Evolutionary conservation across 495 filamentous ascomycete species (phyloP).

Genomic region (Neurospora sp.): DNA sequence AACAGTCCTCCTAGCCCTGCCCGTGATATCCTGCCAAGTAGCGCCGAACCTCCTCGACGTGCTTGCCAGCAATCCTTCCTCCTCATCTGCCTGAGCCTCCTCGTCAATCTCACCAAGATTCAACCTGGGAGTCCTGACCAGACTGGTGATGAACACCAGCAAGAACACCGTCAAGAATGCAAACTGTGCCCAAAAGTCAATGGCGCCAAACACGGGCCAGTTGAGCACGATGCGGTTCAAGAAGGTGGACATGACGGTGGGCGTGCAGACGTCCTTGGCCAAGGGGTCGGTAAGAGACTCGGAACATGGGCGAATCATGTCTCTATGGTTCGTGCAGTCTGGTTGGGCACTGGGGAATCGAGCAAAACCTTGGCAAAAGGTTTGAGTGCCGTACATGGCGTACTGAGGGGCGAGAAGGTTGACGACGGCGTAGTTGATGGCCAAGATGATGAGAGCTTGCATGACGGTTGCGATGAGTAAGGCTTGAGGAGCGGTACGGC

Average conservation of each 20-base stretch:
- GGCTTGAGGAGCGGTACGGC: constrained; percentile 84
- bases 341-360: constrained; percentile 48
- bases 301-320: constrained; percentile 69
- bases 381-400: constrained; percentile 87
- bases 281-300: constrained; percentile 53
- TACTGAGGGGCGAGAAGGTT: constrained; percentile 94
- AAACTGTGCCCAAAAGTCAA: constrained; percentile 94
- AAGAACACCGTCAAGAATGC: constrained; percentile 77
- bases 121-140: constrained; percentile 71
- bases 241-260: constrained; percentile 82
- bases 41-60: constrained; percentile 71
- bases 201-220: constrained; percentile 89
- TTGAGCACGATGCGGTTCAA: constrained; percentile 89
- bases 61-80: constrained; percentile 79
- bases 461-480: constrained; percentile 85
- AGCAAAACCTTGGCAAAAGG: constrained; percentile 67
- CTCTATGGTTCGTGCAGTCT: constrained; percentile 66
- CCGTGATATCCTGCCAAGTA: constrained; percentile 82
- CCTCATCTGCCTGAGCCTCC: constrained; percentile 88
- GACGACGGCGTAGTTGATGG: constrained; percentile 80
- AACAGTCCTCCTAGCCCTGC: constrained; percentile 15
- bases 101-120: constrained; percentile 68
- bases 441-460: constrained; percentile 77
- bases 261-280: constrained; percentile 73
- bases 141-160: constrained; percentile 59